These are phyloP conservation scores for Pichia eremophila DNA, from an alignment of 805 yeast species.

Conservation along the genomic window DNA sequence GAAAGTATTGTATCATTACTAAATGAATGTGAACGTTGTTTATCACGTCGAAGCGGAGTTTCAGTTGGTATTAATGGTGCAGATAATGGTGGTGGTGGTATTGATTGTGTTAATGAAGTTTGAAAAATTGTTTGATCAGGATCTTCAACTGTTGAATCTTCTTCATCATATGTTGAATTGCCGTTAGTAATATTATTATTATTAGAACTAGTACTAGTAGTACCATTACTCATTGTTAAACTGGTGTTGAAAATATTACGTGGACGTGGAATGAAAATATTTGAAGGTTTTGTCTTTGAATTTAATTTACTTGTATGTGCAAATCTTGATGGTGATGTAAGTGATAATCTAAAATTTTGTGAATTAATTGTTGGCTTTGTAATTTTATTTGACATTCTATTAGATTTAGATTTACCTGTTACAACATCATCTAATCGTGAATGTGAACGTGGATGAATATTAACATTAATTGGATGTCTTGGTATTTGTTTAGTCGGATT, in stretches of 20 bases:
- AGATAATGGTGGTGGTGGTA: constrained; percentile 6
- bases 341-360: background rate
- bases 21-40: background rate
- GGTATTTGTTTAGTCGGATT: too few species aligned
- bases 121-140: constrained; percentile 13
- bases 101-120: constrained; percentile 2
- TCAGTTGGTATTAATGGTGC: background rate
- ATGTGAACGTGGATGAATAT: background rate
- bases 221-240: background rate
- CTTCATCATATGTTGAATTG: background rate
- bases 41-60: background rate
- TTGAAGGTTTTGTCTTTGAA: background rate
- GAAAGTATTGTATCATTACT: constrained; percentile 16
- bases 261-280: constrained; percentile 4
- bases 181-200: background rate
- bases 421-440: background rate
- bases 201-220: too few species aligned
- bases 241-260: background rate
- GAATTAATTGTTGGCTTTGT: background rate
- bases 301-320: constrained; percentile 6
- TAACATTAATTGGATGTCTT: too few species aligned
- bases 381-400: background rate
- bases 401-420: too few species aligned
- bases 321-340: constrained; percentile 24
- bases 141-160: constrained; percentile 5